Evolutionary conservation across 306 rosid genomes (phyloP).

Genomic region (Albizia julibrissin): DNA sequence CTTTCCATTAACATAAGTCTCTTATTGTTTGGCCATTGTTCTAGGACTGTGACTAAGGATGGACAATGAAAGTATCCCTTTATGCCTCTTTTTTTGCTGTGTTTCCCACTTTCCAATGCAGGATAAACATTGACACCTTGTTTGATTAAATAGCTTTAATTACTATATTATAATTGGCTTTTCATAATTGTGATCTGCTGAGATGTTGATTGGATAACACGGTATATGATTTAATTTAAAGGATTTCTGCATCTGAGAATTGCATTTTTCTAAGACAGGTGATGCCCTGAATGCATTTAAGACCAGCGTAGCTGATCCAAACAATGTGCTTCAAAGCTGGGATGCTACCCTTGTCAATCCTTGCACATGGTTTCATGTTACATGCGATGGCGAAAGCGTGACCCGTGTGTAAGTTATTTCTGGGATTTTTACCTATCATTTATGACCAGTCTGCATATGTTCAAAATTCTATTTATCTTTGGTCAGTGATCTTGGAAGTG

Average conservation of each 20-base stretch:
- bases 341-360: conserved; percentile 68
- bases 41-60: neutral
- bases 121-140: neutral
- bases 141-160: neutral
- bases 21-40: neutral
- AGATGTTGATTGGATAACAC: neutral
- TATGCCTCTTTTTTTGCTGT: neutral
- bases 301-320: conserved; percentile 55
- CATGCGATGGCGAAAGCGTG: conserved; percentile 58
- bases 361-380: conserved; percentile 78
- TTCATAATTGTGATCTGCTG: neutral
- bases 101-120: neutral
- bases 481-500: conserved; percentile 80
- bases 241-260: too few species aligned
- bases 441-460: neutral
- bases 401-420: conserved; percentile 63
- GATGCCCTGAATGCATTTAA: conserved; percentile 68
- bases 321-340: conserved; percentile 62
- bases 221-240: too few species aligned
- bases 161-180: neutral
- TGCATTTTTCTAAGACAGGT: conserved; percentile 37
- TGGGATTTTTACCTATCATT: conserved; percentile 7
- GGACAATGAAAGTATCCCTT: too few species aligned
- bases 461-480: conserved; percentile 15
- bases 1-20: neutral